phyloP scores from a whole-genome alignment of 2,329 filamentous ascomycete genomes.

The Drechslera avenae region DNA sequence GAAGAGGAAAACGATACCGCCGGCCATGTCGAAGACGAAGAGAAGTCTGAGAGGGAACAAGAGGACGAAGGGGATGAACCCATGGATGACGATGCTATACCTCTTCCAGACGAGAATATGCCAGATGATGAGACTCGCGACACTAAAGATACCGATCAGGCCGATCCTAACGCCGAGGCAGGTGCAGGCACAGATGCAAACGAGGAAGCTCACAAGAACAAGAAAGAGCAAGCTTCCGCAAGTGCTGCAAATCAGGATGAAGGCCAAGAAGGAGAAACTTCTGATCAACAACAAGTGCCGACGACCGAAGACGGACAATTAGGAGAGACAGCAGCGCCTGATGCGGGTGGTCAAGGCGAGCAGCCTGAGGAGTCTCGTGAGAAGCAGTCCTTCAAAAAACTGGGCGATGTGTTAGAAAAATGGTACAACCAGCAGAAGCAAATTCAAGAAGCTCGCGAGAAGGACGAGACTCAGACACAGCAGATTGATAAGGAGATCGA shows the following conservation, averaged over 20 bases:
- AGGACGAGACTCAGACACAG: conserved; percentile 58
- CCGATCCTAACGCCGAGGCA: conserved; percentile 63
- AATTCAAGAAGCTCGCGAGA: conserved; percentile 60
- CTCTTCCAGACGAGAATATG: conserved; percentile 56
- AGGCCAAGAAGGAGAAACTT: conserved; percentile 68
- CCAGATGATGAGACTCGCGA: conserved; percentile 55
- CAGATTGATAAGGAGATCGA: conserved; percentile 65
- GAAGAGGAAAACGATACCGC: conserved; percentile 45
- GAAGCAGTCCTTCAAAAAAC: conserved; percentile 84
- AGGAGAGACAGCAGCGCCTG: conserved; percentile 42
- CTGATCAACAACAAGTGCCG: conserved; percentile 67
- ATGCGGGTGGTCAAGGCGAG: conserved; percentile 46
- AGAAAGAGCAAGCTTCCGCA: conserved; percentile 64
- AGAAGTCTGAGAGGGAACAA: conserved; percentile 53
- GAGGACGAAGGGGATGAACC: conserved; percentile 56
- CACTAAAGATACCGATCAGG: conserved; percentile 56
- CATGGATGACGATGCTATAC: conserved; percentile 47
- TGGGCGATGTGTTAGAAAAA: conserved; percentile 88
- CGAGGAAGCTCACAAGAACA: conserved; percentile 58
- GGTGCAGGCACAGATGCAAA: conserved; percentile 69
- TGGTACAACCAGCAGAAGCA: conserved; percentile 90
- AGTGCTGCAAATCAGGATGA: conserved; percentile 65
- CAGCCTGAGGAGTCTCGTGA: conserved; percentile 50
- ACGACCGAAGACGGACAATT: conserved; percentile 66
- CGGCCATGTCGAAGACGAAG: conserved; percentile 45